Evolutionary conservation across 768 basidiomycete species (phyloP).

Genomic region (Russula sp.): DNA sequence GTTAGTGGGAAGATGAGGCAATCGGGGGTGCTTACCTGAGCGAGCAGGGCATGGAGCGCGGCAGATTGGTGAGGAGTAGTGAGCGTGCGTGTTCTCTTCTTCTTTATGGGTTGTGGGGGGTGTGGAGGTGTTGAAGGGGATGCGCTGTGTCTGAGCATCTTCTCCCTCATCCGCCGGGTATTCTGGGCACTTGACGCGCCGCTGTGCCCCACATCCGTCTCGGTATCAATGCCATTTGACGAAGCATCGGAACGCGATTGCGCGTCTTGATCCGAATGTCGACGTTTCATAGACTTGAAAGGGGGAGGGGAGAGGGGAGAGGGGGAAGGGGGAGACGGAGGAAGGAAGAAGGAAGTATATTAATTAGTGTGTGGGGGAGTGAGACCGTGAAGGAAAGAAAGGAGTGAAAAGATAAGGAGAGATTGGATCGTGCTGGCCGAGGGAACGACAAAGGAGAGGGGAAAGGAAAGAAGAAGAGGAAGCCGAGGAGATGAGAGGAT

Average conservation of each 20-base stretch:
- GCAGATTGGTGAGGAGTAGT: conserved; percentile 88
- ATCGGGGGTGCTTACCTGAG: conserved; percentile 54
- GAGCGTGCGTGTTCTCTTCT: conserved; percentile 78
- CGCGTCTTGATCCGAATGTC: conserved; percentile 23
- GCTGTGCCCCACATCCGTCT: conserved; percentile 48
- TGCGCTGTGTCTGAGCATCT: conserved; percentile 31
- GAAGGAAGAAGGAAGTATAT: conserved; percentile 5
- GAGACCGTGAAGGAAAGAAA: conserved; percentile 28
- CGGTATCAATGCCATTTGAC: conserved; percentile 44
- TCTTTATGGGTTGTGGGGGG: conserved; percentile 54
- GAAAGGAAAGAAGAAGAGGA: background rate
- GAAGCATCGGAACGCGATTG: conserved; percentile 29
- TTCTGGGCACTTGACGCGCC: conserved; percentile 41
- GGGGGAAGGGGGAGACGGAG: background rate
- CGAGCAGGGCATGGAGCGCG: conserved; percentile 82
- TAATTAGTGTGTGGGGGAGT: conserved; percentile 8
- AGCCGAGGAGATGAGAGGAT: conserved; percentile 2
- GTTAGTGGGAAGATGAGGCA: conserved; percentile 9
- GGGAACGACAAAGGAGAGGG: background rate
- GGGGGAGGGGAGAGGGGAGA: background rate
- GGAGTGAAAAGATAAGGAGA: conserved; percentile 27
- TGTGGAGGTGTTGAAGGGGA: conserved; percentile 30
- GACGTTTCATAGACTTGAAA: conserved; percentile 18
- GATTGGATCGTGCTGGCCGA: conserved; percentile 1
- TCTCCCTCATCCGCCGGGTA: conserved; percentile 25